phyloP scores from a whole-genome alignment of 495 filamentous ascomycete genomes.

The Achaetomiella virescens region DNA sequence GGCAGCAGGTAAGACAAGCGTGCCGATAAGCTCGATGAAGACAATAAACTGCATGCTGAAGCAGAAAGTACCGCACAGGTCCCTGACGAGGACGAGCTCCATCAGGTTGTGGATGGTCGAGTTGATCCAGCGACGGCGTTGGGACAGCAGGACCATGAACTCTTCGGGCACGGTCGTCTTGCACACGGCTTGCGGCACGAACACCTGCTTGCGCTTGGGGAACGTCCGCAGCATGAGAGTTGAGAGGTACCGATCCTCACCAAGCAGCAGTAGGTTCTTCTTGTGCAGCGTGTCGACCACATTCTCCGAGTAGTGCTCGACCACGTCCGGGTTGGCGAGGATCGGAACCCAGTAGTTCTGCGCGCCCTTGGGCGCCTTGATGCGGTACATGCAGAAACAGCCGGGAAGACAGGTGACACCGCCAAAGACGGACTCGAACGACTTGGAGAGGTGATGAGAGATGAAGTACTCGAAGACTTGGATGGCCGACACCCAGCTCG shows the following conservation, averaged over 20 bases:
- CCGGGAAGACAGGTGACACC: conserved; percentile 98
- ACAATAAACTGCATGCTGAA: conserved; percentile 99
- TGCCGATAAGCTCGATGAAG: conserved; percentile 92
- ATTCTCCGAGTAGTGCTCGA: conserved; percentile 99
- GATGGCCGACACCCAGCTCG: conserved; percentile 94
- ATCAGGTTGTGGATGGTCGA: conserved; percentile 98
- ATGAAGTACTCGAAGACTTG: conserved; percentile 99
- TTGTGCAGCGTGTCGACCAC: conserved; percentile 98
- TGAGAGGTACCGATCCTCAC: conserved; percentile 94
- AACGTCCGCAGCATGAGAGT: conserved; percentile 98
- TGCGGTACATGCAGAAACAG: conserved; percentile 99
- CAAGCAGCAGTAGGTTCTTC: conserved; percentile 93
- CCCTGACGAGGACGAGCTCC: conserved; percentile 90
- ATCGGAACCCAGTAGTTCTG: conserved; percentile 99
- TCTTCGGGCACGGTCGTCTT: conserved; percentile 94
- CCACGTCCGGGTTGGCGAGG: conserved; percentile 94
- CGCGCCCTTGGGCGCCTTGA: conserved; percentile 96
- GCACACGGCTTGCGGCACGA: conserved; percentile 96
- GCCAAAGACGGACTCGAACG: conserved; percentile 97
- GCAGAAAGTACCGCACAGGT: conserved; percentile 98
- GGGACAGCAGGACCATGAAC: conserved; percentile 87
- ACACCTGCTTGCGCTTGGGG: conserved; percentile 98
- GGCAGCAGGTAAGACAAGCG: conserved; percentile 88
- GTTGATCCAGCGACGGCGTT: conserved; percentile 98
- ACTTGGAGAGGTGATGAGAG: conserved; percentile 92